These are phyloP conservation scores for Diaporthe sp. DNA, from an alignment of 2,329 filamentous ascomycete species.

Conservation along the genomic window DNA sequence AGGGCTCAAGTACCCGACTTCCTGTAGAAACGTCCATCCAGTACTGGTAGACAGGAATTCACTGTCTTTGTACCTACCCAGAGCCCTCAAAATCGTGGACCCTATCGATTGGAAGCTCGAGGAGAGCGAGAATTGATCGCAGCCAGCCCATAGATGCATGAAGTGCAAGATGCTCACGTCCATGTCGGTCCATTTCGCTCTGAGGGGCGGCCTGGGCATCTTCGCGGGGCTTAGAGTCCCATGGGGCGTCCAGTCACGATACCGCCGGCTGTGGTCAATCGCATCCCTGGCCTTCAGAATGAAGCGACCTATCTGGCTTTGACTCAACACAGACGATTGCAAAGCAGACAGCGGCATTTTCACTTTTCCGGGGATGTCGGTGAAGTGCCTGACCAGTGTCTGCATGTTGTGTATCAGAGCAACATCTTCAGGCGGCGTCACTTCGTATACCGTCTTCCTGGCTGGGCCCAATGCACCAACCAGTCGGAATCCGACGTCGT, in stretches of 20 bases:
- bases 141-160: conserved; percentile 77
- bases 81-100: conserved; percentile 73
- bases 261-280: conserved; percentile 66
- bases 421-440: conserved; percentile 70
- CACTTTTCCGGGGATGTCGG: conserved; percentile 54
- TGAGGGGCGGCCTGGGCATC: conserved; percentile 36
- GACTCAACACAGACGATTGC: conserved; percentile 42
- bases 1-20: conserved; percentile 78
- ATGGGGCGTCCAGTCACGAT: conserved; percentile 63
- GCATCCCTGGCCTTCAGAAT: conserved; percentile 61
- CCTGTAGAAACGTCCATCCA: conserved; percentile 79
- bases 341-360: conserved; percentile 44
- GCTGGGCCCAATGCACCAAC: conserved; percentile 64
- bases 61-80: conserved; percentile 70
- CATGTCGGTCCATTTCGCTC: conserved; percentile 58
- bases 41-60: conserved; percentile 60
- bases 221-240: conserved; percentile 62
- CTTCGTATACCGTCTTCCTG: conserved; percentile 71
- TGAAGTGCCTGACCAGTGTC: conserved; percentile 66
- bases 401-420: conserved; percentile 65
- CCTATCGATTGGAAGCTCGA: conserved; percentile 73
- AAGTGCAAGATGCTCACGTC: conserved; percentile 75
- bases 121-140: conserved; percentile 64
- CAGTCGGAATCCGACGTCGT: conserved; percentile 73
- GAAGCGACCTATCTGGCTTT: conserved; percentile 59